Conservation (phyloP, 208 protist species). For the Sergeia podlipaevii region DNA sequence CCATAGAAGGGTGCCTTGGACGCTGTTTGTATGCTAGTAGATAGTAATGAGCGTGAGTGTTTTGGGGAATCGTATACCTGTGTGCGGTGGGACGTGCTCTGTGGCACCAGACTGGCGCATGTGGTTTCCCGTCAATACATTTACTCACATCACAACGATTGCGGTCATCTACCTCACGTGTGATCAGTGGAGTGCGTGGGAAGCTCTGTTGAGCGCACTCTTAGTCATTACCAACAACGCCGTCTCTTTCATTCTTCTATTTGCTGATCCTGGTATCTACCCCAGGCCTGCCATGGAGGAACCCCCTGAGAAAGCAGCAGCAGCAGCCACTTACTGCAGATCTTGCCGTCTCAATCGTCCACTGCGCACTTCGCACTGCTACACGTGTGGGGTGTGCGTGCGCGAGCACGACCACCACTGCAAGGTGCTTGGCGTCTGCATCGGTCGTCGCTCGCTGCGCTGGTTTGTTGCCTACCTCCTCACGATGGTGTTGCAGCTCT, state of each 20-base stretch:
- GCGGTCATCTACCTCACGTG: constrained; percentile 23
- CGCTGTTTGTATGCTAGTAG: too few relatives aligned
- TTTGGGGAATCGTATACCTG: too few relatives aligned
- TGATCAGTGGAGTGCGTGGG: neutral
- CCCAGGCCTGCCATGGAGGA: neutral
- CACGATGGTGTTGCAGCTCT: constrained; percentile 16
- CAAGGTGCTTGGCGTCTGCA: constrained; percentile 32
- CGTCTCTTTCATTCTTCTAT: neutral
- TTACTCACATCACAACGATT: constrained; percentile 16
- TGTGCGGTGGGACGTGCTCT: too few relatives aligned
- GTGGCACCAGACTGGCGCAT: constrained; percentile 23
- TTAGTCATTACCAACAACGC: neutral
- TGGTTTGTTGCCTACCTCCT: constrained; percentile 51
- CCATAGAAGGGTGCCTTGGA: too few relatives aligned
- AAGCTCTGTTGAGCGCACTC: neutral
- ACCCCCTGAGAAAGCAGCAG: neutral
- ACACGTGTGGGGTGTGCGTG: constrained; percentile 49
- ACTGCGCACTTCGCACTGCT: constrained; percentile 46
- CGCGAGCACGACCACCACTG: constrained; percentile 62
- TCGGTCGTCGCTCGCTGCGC: constrained; percentile 40
- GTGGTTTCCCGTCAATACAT: constrained; percentile 19
- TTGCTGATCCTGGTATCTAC: constrained; percentile 5
- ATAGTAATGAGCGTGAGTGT: too few relatives aligned
- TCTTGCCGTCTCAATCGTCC: constrained; percentile 30
- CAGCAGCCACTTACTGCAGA: constrained; percentile 18